A percentile compares a stretch with the other conserved stretches of the same genome.
phyloP scores from a whole-genome alignment of 2,329 filamentous ascomycete species.

The Xylariaceae sp. region DNA sequence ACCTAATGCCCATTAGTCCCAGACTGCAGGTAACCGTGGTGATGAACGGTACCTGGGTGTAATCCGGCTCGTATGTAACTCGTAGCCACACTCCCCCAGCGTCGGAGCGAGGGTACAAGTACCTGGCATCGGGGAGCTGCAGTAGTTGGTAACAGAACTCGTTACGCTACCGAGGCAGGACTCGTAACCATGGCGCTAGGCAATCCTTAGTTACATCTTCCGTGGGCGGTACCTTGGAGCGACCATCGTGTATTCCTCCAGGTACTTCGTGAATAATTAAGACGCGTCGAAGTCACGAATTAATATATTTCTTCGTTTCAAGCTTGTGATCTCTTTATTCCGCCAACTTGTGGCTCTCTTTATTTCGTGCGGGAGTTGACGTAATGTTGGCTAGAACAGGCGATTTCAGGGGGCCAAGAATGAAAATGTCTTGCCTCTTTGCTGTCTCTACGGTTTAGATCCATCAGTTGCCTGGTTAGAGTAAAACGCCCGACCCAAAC shows the following conservation, averaged over 20 bases:
- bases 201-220: too few relatives aligned
- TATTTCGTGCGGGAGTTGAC: not conserved
- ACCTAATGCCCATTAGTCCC: not conserved
- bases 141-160: not conserved
- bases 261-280: too few relatives aligned
- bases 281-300: too few relatives aligned
- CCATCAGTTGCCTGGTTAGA: slow-evolving; percentile 2
- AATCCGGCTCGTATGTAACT: too few relatives aligned
- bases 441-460: slow-evolving; percentile 5
- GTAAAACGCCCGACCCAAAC: not conserved
- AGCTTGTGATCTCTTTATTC: too few relatives aligned
- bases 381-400: slow-evolving; percentile 3
- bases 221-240: too few relatives aligned
- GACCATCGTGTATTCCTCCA: too few relatives aligned
- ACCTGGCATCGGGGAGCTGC: not conserved
- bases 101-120: not conserved
- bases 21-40: not conserved
- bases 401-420: slow-evolving; percentile 10
- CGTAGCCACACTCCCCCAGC: too few relatives aligned
- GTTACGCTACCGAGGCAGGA: not conserved
- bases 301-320: too few relatives aligned
- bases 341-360: too few relatives aligned
- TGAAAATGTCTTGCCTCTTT: slow-evolving; percentile 12
- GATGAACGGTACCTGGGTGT: too few relatives aligned
- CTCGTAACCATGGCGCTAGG: not conserved